These are phyloP conservation scores for Gloeophyllum trabeum DNA, from an alignment of 768 basidiomycete species.

Conservation along the genomic window DNA sequence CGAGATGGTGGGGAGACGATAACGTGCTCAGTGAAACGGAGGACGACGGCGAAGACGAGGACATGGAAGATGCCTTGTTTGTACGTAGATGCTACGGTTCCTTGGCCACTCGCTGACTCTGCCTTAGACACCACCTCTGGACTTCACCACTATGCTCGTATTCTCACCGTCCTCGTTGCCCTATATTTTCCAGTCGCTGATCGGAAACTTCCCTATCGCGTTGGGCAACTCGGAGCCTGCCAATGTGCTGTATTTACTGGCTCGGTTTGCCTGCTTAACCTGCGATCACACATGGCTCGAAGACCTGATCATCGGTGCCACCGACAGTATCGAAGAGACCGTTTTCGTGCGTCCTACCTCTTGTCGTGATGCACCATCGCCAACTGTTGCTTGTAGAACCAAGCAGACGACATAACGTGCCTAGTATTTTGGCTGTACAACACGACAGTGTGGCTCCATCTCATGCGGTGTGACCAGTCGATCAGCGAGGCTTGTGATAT, in stretches of 20 bases:
- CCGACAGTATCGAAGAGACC: slow-evolving; percentile 84
- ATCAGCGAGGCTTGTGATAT: slow-evolving; percentile 74
- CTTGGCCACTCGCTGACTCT: slow-evolving; percentile 10
- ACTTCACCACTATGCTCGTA: slow-evolving; percentile 86
- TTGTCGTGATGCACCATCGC: slow-evolving; percentile 1
- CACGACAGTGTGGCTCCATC: slow-evolving; percentile 79
- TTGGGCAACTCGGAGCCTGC: slow-evolving; percentile 79
- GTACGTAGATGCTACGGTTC: slow-evolving; percentile 21
- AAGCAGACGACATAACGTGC: slow-evolving; percentile 75
- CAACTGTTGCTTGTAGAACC: slow-evolving; percentile 38
- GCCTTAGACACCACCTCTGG: slow-evolving; percentile 55
- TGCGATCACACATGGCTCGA: slow-evolving; percentile 90
- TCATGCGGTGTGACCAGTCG: slow-evolving; percentile 76
- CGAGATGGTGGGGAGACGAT: slow-evolving; percentile 55
- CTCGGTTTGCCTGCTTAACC: slow-evolving; percentile 86
- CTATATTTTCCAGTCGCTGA: slow-evolving; percentile 70
- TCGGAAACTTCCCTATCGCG: slow-evolving; percentile 62
- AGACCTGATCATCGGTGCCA: slow-evolving; percentile 83
- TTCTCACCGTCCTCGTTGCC: slow-evolving; percentile 77
- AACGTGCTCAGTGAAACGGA: slow-evolving; percentile 17
- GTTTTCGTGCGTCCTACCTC: slow-evolving; percentile 61
- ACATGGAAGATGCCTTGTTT: slow-evolving; percentile 37
- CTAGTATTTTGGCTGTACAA: slow-evolving; percentile 96
- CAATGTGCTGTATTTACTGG: slow-evolving; percentile 81
- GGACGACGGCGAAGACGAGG: slow-evolving; percentile 37